A percentile compares a stretch with the other conserved stretches of the same genome.
Evolutionary conservation across 805 yeast species (phyloP).

Genomic region (Ogataea degrootiae): DNA sequence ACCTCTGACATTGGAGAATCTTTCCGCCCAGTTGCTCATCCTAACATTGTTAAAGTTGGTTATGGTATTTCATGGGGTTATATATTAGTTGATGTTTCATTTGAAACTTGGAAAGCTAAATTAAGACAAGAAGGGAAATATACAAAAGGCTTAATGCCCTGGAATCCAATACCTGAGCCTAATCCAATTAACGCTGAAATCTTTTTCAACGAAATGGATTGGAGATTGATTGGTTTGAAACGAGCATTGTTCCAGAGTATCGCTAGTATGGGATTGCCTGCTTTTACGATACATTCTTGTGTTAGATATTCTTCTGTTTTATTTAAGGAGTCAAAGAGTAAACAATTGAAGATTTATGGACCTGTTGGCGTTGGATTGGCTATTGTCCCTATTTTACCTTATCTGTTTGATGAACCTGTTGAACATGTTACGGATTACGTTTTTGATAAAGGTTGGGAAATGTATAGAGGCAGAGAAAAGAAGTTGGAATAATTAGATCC

Average conservation of each 20-base stretch:
- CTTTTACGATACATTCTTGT: constrained; percentile 74
- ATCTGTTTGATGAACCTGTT: constrained; percentile 77
- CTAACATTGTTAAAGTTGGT: constrained; percentile 55
- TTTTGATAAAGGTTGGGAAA: constrained; percentile 48
- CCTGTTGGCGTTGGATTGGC: constrained; percentile 78
- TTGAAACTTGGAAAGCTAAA: constrained; percentile 68
- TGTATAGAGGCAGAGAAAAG: constrained; percentile 9
- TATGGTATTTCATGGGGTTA: constrained; percentile 77
- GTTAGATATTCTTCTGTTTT: constrained; percentile 65
- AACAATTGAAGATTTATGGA: constrained; percentile 54
- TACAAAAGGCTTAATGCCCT: constrained; percentile 58
- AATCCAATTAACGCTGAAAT: constrained; percentile 34
- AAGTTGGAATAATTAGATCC: constrained; percentile 4
- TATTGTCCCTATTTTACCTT: constrained; percentile 73
- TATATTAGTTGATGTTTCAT: constrained; percentile 68
- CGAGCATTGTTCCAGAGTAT: constrained; percentile 77
- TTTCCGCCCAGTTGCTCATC: constrained; percentile 77
- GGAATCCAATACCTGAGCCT: constrained; percentile 48
- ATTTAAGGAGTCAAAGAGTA: constrained; percentile 51
- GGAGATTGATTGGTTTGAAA: constrained; percentile 60
- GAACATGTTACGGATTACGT: constrained; percentile 61
- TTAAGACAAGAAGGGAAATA: constrained; percentile 62
- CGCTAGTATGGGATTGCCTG: constrained; percentile 86
- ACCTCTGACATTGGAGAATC: constrained; percentile 86
- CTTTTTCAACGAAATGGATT: constrained; percentile 46